Percentiles rank a stretch among this genome's conserved stretches.
phyloP scores from a whole-genome alignment of 176 grass and related monocot genomes.

The Oryza coarctata region DNA sequence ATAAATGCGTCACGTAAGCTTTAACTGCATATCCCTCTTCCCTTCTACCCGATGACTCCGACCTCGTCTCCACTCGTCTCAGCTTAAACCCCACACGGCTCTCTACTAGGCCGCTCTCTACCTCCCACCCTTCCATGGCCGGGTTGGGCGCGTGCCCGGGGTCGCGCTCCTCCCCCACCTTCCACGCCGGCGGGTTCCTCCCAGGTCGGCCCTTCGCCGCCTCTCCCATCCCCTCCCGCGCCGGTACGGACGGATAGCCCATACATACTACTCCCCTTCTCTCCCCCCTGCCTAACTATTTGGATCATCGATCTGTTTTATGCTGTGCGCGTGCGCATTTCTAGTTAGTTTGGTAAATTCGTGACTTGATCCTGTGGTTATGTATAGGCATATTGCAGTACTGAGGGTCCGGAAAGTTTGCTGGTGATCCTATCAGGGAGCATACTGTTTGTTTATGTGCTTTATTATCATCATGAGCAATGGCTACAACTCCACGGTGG shows the following conservation, averaged over 20 bases:
- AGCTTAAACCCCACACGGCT: neutral
- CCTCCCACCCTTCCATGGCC: conserved; percentile 18
- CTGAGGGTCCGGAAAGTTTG: neutral
- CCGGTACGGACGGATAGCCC: conserved; percentile 15
- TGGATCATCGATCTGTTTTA: too few species aligned
- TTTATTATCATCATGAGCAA: neutral
- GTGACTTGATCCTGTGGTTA: too few species aligned
- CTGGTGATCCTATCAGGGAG: neutral
- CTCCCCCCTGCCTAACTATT: neutral
- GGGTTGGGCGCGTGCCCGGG: conserved; percentile 6
- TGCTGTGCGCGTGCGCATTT: too few species aligned
- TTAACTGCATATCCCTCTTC: too few species aligned
- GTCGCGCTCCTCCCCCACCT: neutral
- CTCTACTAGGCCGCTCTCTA: neutral
- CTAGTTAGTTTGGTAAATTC: too few species aligned
- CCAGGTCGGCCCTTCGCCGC: neutral
- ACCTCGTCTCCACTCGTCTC: too few species aligned
- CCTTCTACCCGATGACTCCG: too few species aligned
- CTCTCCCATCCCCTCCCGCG: neutral
- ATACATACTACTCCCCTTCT: neutral
- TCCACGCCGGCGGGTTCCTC: neutral
- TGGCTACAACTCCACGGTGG: neutral
- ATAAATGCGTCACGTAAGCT: too few species aligned
- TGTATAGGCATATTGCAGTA: neutral
- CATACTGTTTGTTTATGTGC: neutral